Evolutionary conservation across 2,329 filamentous ascomycete genomes (phyloP).

Genomic region (Aspergillus alliaceus): DNA sequence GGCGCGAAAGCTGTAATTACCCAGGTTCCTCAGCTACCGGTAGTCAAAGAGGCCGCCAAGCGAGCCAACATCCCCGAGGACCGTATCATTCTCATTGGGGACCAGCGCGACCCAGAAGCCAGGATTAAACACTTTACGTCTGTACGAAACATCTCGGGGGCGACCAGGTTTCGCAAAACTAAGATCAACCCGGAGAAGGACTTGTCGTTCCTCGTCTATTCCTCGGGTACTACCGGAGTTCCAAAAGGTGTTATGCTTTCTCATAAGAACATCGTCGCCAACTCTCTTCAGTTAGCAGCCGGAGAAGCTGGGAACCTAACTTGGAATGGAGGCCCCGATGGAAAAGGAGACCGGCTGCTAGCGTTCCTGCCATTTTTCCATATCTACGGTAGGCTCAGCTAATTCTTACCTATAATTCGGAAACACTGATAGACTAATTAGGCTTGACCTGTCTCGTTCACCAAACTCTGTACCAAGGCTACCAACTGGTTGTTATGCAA

Average conservation of each 20-base stretch:
- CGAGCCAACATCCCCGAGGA: slow-evolving; percentile 69
- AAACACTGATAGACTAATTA: slow-evolving; percentile 12
- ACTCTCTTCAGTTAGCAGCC: slow-evolving; percentile 58
- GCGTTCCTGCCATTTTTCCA: slow-evolving; percentile 88
- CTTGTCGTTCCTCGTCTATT: slow-evolving; percentile 82
- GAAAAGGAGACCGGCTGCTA: slow-evolving; percentile 69
- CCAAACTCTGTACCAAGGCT: slow-evolving; percentile 64
- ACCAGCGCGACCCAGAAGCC: slow-evolving; percentile 54
- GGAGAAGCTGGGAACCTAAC: slow-evolving; percentile 58
- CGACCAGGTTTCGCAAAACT: slow-evolving; percentile 58
- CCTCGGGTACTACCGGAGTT: slow-evolving; percentile 83
- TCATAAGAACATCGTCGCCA: slow-evolving; percentile 79
- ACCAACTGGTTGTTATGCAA: slow-evolving; percentile 68
- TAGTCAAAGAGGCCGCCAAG: slow-evolving; percentile 66
- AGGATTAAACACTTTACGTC: slow-evolving; percentile 70
- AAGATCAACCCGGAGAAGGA: slow-evolving; percentile 69
- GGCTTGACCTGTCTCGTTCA: slow-evolving; percentile 74
- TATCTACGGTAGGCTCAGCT: slow-evolving; percentile 67
- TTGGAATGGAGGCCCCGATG: slow-evolving; percentile 59
- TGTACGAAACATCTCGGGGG: slow-evolving; percentile 63
- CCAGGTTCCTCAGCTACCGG: slow-evolving; percentile 64
- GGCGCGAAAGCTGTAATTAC: slow-evolving; percentile 74
- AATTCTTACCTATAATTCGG: no score
- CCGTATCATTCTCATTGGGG: slow-evolving; percentile 74
- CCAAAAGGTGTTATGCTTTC: slow-evolving; percentile 90